Evolutionary conservation across 2,329 filamentous ascomycete species (phyloP), one percentile per base, ranked within the genome.

Genomic region (Nectriaceae sp.): DNA sequence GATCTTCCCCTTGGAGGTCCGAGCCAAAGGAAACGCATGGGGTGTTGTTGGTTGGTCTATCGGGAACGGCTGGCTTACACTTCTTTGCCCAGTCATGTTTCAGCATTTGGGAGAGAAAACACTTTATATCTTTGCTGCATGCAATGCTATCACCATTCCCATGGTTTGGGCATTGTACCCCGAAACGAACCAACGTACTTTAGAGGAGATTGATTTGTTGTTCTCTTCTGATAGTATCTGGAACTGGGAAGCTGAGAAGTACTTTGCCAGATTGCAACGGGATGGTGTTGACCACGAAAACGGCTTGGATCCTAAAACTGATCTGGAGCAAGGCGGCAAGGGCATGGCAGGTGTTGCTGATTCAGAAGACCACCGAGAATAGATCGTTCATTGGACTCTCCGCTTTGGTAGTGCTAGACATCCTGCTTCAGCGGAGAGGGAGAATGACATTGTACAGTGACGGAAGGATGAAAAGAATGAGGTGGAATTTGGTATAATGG

Each of bases 1-100:
- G n/a, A n/a, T n/a, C n/a, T n/a, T 89, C 59, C 86, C 87, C 0
- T 68, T 89, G 0, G 78, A 86, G 50, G 78, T 89, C 1, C 79
- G 88, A 19, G 87, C 88, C 2, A 85, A 87, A 57, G 88, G 87
- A 5, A 90, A 90, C 51, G 85, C 87, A 0, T 90, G 83, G 78
- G 87, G 87, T 18, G 87, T 90, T 0, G 79, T 89, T 0, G 87
- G 88, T 0, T 91, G 87, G 88, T 81, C 77, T 13, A 88, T 90
- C 42, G 87, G 88, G 0, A 89, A 89, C 55, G 86, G 85, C 15
- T 88, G 84, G 83, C n/a, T 67, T 40, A 68, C 69, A 1, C 71
- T 84, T 0, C 67, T 84, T 1, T 76, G 78, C 8, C 81, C 81
- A 0, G 73, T 78, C n/a, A 85, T 85, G 69, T 86, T 89, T 61